Conservation (phyloP, 2,329 filamentous ascomycete species). For the Cordyceps javanica region DNA sequence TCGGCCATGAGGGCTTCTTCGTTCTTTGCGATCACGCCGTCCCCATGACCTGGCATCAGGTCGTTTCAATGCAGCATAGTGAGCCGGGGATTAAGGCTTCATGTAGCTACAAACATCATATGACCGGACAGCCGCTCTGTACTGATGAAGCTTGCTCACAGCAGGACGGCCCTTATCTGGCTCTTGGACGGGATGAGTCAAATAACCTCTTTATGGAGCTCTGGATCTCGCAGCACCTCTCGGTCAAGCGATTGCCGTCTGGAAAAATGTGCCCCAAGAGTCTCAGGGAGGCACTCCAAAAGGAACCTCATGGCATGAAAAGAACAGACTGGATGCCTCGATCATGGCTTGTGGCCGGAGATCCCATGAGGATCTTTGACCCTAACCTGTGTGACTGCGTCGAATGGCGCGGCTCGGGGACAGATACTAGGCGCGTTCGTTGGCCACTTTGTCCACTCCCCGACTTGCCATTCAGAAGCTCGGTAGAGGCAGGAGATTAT, state of each 20-base stretch:
- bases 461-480: slow-evolving; percentile 74
- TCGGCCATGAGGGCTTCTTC: neutral
- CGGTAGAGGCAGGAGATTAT: slow-evolving; percentile 45
- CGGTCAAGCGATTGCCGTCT: neutral
- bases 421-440: neutral
- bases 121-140: neutral
- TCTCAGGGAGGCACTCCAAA: neutral
- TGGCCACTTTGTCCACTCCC: neutral
- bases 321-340: neutral
- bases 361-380: neutral
- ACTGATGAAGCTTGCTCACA: neutral
- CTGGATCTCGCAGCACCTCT: neutral
- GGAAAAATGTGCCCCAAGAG: neutral
- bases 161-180: neutral
- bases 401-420: neutral
- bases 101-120: neutral
- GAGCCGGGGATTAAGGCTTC: too few species aligned
- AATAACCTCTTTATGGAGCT: neutral
- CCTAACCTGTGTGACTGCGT: neutral
- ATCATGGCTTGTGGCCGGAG: neutral
- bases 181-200: neutral
- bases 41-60: neutral
- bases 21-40: neutral
- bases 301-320: neutral
- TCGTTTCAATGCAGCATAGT: neutral